phyloP scores from a whole-genome alignment of 768 basidiomycete species.

The Kwoniella sp. region DNA sequence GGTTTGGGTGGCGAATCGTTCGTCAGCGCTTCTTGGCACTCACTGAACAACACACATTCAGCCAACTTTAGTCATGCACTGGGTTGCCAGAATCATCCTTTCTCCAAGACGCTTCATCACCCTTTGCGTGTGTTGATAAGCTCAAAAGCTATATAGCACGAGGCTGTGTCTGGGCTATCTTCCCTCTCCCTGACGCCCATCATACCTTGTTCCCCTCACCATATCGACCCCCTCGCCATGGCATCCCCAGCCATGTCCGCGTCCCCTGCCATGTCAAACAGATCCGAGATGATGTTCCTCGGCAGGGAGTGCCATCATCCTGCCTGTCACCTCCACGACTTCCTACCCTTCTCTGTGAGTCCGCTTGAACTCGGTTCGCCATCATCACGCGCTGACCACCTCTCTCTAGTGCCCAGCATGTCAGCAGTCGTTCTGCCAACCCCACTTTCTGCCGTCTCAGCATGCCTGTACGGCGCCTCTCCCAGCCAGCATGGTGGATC shows the following conservation, averaged over 20 bases:
- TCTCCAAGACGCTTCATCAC: too few relatives aligned
- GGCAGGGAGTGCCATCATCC: slow-evolving; percentile 46
- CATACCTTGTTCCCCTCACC: too few relatives aligned
- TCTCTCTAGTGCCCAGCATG: slow-evolving; percentile 51
- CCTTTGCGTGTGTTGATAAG: too few relatives aligned
- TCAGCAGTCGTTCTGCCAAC: slow-evolving; percentile 44
- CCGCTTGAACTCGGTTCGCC: background rate
- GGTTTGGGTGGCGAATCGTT: slow-evolving; percentile 12
- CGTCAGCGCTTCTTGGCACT: too few relatives aligned
- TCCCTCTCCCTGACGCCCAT: too few relatives aligned
- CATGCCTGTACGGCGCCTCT: slow-evolving; percentile 43
- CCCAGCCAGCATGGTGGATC: slow-evolving; percentile 40
- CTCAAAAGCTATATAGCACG: too few relatives aligned
- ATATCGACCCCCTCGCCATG: too few relatives aligned
- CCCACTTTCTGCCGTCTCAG: slow-evolving; percentile 46
- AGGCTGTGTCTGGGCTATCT: too few relatives aligned
- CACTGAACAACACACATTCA: too few relatives aligned
- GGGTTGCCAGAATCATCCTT: too few relatives aligned
- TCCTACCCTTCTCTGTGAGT: slow-evolving; percentile 47
- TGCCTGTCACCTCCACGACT: slow-evolving; percentile 48
- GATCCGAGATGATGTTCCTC: slow-evolving; percentile 46
- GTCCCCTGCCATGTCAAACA: slow-evolving; percentile 3
- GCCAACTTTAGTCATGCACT: too few relatives aligned
- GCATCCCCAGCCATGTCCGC: slow-evolving; percentile 11
- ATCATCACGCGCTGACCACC: too few relatives aligned